Evolutionary conservation across 352 stramenopile genomes (phyloP).

Genomic region (Phytophthora megakarya): DNA sequence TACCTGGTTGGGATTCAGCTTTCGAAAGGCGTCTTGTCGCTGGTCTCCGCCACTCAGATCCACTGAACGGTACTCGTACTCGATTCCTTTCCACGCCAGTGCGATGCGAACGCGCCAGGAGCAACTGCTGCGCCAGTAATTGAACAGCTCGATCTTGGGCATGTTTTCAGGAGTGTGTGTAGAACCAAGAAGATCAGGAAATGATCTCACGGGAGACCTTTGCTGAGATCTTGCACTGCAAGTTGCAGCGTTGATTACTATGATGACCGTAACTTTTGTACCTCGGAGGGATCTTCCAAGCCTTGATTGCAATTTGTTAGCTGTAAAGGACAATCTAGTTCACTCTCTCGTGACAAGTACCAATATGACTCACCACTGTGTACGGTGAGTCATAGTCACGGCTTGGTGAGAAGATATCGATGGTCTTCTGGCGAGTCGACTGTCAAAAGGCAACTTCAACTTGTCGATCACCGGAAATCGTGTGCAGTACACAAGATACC

Average conservation of each 20-base stretch:
- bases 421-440: neutral
- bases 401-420: too few species aligned
- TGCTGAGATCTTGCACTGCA: neutral
- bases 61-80: constrained; percentile 80
- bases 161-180: neutral
- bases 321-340: too few species aligned
- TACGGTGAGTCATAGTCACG: too few species aligned
- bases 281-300: neutral
- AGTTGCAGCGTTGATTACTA: constrained; percentile 12
- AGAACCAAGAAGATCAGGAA: neutral
- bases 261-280: neutral
- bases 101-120: constrained; percentile 91
- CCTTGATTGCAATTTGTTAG: neutral
- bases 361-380: too few species aligned
- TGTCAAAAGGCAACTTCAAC: constrained; percentile 12
- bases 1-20: constrained; percentile 75
- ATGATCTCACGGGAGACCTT: neutral
- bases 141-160: constrained; percentile 55
- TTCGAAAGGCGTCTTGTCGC: constrained; percentile 51
- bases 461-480: constrained; percentile 11
- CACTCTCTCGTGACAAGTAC: too few species aligned
- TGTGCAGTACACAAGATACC: constrained; percentile 22
- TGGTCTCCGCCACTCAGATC: constrained; percentile 75
- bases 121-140: constrained; percentile 89
- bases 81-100: constrained; percentile 85